Evolutionary conservation across 352 stramenopile species (phyloP).

Genomic region (Phytophthora chlamydospora): DNA sequence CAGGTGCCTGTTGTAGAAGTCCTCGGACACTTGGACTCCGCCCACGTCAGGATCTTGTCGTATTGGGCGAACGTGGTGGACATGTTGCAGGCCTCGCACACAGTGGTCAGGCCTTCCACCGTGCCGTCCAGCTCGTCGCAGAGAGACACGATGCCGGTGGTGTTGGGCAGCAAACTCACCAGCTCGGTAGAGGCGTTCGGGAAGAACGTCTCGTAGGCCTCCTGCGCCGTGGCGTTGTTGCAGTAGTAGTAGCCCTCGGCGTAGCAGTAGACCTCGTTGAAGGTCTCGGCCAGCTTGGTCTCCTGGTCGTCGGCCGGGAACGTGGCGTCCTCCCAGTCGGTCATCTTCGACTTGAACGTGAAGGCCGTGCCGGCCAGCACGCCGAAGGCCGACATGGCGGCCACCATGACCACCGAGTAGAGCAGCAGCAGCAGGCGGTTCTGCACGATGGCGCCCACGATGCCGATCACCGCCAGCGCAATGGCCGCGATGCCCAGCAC

Average conservation of each 20-base stretch:
- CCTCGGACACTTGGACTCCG: slow-evolving; percentile 65
- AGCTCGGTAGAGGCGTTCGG: slow-evolving; percentile 46
- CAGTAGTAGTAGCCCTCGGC: slow-evolving; percentile 84
- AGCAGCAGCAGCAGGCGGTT: slow-evolving; percentile 72
- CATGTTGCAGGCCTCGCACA: slow-evolving; percentile 65
- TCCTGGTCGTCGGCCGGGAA: slow-evolving; percentile 69
- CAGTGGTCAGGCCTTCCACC: slow-evolving; percentile 42
- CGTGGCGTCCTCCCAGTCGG: slow-evolving; percentile 49
- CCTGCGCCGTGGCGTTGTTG: slow-evolving; percentile 72
- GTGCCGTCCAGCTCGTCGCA: slow-evolving; percentile 44
- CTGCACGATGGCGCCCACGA: slow-evolving; percentile 68
- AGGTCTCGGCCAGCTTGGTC: slow-evolving; percentile 64
- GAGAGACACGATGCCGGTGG: slow-evolving; percentile 61
- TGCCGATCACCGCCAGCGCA: slow-evolving; percentile 63
- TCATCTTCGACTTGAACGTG: slow-evolving; percentile 77
- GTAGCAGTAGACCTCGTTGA: slow-evolving; percentile 89
- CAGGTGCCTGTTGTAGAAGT: slow-evolving; percentile 54
- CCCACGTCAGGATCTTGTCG: slow-evolving; percentile 73
- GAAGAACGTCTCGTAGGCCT: slow-evolving; percentile 69
- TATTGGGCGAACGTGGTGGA: slow-evolving; percentile 66
- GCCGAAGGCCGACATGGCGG: slow-evolving; percentile 73
- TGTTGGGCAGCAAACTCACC: slow-evolving; percentile 59
- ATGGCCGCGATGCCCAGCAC: slow-evolving; percentile 63
- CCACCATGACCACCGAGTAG: slow-evolving; percentile 77
- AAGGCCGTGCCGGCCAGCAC: slow-evolving; percentile 72